Percentiles rank a stretch among this genome's conserved stretches.
Evolutionary conservation across 768 basidiomycete species (phyloP).

Genomic region (Mycena crocata): DNA sequence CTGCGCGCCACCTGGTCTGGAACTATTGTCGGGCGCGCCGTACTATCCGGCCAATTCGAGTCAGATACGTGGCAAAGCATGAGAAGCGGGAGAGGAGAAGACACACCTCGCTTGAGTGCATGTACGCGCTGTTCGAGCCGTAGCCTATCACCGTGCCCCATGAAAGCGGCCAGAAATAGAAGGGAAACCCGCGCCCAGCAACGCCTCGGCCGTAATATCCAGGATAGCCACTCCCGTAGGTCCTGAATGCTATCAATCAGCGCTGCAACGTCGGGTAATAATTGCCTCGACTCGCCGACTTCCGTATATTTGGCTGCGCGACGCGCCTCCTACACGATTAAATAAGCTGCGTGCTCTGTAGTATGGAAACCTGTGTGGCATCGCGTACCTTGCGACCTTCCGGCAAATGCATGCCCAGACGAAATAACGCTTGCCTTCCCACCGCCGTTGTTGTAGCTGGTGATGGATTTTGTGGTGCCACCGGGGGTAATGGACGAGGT

Average conservation of each 20-base stretch:
- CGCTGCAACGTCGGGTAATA: background rate
- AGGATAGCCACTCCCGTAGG: constrained; percentile 70
- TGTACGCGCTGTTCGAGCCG: constrained; percentile 38
- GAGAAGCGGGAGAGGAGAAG: background rate
- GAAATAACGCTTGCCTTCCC: constrained; percentile 47
- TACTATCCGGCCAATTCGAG: constrained; percentile 51
- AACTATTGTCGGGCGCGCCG: constrained; percentile 54
- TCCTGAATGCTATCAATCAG: constrained; percentile 43
- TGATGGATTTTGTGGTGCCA: background rate
- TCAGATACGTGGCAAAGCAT: background rate
- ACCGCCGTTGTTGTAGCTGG: constrained; percentile 31
- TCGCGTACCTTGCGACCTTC: constrained; percentile 43
- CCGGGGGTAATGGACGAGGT: background rate
- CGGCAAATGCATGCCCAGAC: constrained; percentile 50
- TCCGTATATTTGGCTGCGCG: constrained; percentile 53
- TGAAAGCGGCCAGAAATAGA: constrained; percentile 67
- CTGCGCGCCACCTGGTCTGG: constrained; percentile 60
- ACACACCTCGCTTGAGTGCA: constrained; percentile 52
- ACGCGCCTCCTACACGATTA: constrained; percentile 55
- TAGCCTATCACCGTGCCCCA: constrained; percentile 51
- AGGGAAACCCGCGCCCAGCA: constrained; percentile 60
- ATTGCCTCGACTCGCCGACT: constrained; percentile 44
- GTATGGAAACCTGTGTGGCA: background rate
- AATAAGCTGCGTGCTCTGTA: background rate
- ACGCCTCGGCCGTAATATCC: constrained; percentile 54